Evolutionary conservation across 2,329 filamentous ascomycete species (phyloP).

Genomic region (Sporothrix brunneoviolacea): DNA sequence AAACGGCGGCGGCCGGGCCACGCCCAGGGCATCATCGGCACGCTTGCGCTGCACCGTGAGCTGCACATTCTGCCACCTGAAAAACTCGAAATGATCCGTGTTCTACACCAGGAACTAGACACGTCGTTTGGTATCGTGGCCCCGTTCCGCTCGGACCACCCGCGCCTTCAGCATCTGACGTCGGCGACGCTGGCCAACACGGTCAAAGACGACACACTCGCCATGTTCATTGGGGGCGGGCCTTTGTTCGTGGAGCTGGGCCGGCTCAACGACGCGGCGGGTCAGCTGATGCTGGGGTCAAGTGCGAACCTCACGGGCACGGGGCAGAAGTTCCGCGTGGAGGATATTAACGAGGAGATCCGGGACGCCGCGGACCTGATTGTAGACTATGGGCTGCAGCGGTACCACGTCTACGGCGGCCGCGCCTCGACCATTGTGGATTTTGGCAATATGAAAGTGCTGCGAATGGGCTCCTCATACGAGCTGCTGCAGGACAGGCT

Average conservation of each 20-base stretch:
- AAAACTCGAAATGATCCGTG: slow-evolving; percentile 17
- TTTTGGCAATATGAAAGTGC: slow-evolving; percentile 2
- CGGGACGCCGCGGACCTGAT: slow-evolving; percentile 24
- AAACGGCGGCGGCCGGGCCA: slow-evolving; percentile 21
- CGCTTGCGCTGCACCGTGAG: slow-evolving; percentile 17
- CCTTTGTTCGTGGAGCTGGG: slow-evolving; percentile 24
- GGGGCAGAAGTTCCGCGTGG: slow-evolving; percentile 23
- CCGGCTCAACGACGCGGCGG: slow-evolving; percentile 19
- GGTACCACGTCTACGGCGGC: slow-evolving; percentile 21
- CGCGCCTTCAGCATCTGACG: too few species aligned
- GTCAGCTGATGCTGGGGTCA: slow-evolving; percentile 23
- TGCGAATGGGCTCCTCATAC: slow-evolving; percentile 8
- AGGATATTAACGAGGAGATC: slow-evolving; percentile 27
- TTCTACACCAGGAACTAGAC: slow-evolving; percentile 18
- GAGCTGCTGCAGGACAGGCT: slow-evolving; percentile 9
- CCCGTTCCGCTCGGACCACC: slow-evolving; percentile 2
- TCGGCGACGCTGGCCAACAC: too few species aligned
- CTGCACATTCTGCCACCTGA: slow-evolving; percentile 17
- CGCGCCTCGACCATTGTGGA: slow-evolving; percentile 7
- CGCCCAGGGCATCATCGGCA: slow-evolving; percentile 20
- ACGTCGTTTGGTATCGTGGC: slow-evolving; percentile 17
- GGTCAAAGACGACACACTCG: too few species aligned
- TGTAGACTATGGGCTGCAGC: slow-evolving; percentile 26
- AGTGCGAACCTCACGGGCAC: slow-evolving; percentile 27
- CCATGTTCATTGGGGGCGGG: too few species aligned